Evolutionary conservation across 1,284 basidiomycete genomes (phyloP), one percentile per base, ranked within the genome.

Genomic region (Ustilago cynodontis): DNA sequence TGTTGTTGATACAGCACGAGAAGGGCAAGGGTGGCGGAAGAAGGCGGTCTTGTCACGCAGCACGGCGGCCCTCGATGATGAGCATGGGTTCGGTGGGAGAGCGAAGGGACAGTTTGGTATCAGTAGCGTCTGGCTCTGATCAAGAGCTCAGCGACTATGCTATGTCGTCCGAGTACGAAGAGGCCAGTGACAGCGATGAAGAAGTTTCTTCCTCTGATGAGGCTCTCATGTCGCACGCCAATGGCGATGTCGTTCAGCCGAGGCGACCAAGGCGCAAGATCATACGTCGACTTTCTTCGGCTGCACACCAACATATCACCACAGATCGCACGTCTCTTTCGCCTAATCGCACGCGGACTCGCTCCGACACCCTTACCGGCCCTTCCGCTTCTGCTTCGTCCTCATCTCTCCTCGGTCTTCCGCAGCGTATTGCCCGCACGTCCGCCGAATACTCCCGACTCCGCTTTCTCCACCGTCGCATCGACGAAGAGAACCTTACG

Each of bases 361-460:
- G 53, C 8, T 56, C 60, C 11, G 65, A 57, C 16, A 52, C 53
- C 4, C n/a, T 63, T 13, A 29, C 35, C 9, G 49, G 45, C 31
- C 26, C 41, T 22, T 11, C 37, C 11, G 37, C 41, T 7, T 20
- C 59, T 24, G 16, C 66, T 18, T 62, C 66, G 22, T 24, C 60
- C 2, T 63, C 72, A 1, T 33, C 63, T 16, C 59, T 64, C 20
- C 64, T 70, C 2, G 71, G 70, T 2, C 58, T 67, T 1, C 56
- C 92, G 4, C 97, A 97, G 85, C 91, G 94, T 81, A 89, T 98
- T 4, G 90, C 90, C 16, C 90, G 95, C 55, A 92, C 95, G 16
- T 94, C 94, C 13, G 89, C 91, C 13, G 95, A 97, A 86, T 97
- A 95, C 84, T 93, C 90, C 2, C 94, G 98, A 84, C 89, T 98